Conservation (phyloP, 2,329 filamentous ascomycete species). For the Mycosphaerella arachidis region DNA sequence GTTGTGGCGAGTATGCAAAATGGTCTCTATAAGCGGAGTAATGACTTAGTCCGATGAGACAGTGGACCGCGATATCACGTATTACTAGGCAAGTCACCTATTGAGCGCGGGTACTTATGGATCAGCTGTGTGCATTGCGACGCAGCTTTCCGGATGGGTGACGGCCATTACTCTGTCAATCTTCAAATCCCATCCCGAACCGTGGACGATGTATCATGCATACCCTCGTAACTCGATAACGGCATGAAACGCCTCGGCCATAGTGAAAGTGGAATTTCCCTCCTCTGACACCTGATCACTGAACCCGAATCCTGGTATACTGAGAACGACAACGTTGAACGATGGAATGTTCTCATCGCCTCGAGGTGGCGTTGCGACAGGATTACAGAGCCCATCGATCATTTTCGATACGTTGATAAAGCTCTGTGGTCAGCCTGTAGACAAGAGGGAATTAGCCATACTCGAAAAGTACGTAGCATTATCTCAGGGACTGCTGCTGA, state of each 20-base stretch:
- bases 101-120: slow-evolving; percentile 51
- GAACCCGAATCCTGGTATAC: slow-evolving; percentile 63
- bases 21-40: slow-evolving; percentile 10
- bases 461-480: too few species aligned
- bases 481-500: too few species aligned
- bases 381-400: slow-evolving; percentile 52
- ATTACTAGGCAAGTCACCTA: slow-evolving; percentile 13
- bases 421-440: slow-evolving; percentile 60
- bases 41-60: slow-evolving; percentile 2
- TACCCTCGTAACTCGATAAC: slow-evolving; percentile 62
- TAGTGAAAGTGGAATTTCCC: slow-evolving; percentile 47
- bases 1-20: slow-evolving; percentile 18
- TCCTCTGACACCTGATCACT: slow-evolving; percentile 57
- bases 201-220: slow-evolving; percentile 54
- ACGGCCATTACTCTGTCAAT: slow-evolving; percentile 46
- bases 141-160: slow-evolving; percentile 47
- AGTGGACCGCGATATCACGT: background rate
- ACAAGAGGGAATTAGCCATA: slow-evolving; percentile 49
- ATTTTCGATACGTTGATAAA: slow-evolving; percentile 58
- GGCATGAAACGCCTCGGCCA: slow-evolving; percentile 53
- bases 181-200: slow-evolving; percentile 47
- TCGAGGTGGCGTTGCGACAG: slow-evolving; percentile 39
- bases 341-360: slow-evolving; percentile 37
- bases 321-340: slow-evolving; percentile 64
- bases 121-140: slow-evolving; percentile 58